Base-by-base conservation (phyloP, 331 rosid species). In the Phaseolus coccineus region DNA sequence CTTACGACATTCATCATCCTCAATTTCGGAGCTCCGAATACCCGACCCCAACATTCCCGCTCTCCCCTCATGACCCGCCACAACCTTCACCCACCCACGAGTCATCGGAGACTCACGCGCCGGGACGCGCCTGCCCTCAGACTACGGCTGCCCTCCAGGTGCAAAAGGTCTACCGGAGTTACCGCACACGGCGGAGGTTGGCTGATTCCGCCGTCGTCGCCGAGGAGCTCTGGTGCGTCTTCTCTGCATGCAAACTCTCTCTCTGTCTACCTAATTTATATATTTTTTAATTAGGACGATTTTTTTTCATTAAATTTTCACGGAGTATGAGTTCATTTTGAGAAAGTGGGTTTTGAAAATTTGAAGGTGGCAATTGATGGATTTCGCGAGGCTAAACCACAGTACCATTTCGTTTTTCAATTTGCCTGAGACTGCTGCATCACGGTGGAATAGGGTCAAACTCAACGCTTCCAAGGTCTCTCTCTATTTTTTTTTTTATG, bases 201-300 rank as follows among this genome's bases (percentile, higher is more conserved):
- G 99, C 99, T 4, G 99, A 96, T 87, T 85, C 98, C 70, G 99
- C 98, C 74, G 93, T 96, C 72, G 96, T 96, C 37, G 99, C 92
- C 0, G 99, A 95, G 77, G 98, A 96, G 80, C 90, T 91, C 2
- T 96, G 99, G 99, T 93, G n/a, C 77, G 88, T 72, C 5, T 44
- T n/a, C 30, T n/a, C 66, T 82, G 57, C 81, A 35, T 72, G 80
- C 46, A 76, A 61, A 25, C 62, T 35, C 65, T 35, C 46, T 44
- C 3, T 35, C 22, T 71, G 47, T 74, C 31, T 53, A 12, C n/a
- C 8, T 52, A 7, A 19, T 9, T 24, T 2, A 1, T 64, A 15
- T 66, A 25, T 63, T 48, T 1, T 44, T 22, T 24, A 16, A 56
- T 27, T 75, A n/a, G 40, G 5, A 28, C 16, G 0, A 15, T n/a